Evolutionary conservation across 768 basidiomycete species (phyloP).

Genomic region (Leucosporidium scottii): DNA sequence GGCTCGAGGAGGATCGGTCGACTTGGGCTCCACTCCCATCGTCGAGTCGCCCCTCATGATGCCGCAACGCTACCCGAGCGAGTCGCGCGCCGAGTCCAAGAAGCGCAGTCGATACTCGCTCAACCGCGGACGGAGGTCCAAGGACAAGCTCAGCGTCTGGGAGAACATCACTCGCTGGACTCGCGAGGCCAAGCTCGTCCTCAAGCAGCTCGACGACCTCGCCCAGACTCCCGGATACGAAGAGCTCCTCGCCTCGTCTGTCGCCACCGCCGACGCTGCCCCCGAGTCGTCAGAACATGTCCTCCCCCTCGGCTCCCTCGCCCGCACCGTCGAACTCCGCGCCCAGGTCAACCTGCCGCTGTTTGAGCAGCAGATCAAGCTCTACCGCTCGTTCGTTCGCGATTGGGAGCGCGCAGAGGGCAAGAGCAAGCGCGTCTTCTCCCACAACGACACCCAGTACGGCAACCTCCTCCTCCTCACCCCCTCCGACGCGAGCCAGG

Average conservation of each 20-base stretch:
- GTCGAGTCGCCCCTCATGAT: slow-evolving; percentile 17
- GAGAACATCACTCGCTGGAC: slow-evolving; percentile 69
- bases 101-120: slow-evolving; percentile 23
- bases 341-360: slow-evolving; percentile 31
- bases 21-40: slow-evolving; percentile 4
- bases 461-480: slow-evolving; percentile 75
- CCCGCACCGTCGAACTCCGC: slow-evolving; percentile 18
- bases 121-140: slow-evolving; percentile 45
- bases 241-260: slow-evolving; percentile 12
- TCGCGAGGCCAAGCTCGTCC: slow-evolving; percentile 61
- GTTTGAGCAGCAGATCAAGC: slow-evolving; percentile 36
- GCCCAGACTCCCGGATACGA: slow-evolving; percentile 21
- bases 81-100: slow-evolving; percentile 26
- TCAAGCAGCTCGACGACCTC: slow-evolving; percentile 48
- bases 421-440: slow-evolving; percentile 54
- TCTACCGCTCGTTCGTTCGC: slow-evolving; percentile 49
- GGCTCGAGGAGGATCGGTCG: not conserved
- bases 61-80: slow-evolving; percentile 15
- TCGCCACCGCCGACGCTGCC: not conserved
- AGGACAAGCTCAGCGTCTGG: slow-evolving; percentile 49
- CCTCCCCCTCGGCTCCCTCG: slow-evolving; percentile 25
- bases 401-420: slow-evolving; percentile 54
- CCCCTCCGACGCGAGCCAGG: slow-evolving; percentile 17
- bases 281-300: not conserved
- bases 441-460: slow-evolving; percentile 94